Evolutionary conservation across 768 basidiomycete genomes (phyloP), one percentile per base, ranked within the genome.

Genomic region (Neoboletus magnificus): DNA sequence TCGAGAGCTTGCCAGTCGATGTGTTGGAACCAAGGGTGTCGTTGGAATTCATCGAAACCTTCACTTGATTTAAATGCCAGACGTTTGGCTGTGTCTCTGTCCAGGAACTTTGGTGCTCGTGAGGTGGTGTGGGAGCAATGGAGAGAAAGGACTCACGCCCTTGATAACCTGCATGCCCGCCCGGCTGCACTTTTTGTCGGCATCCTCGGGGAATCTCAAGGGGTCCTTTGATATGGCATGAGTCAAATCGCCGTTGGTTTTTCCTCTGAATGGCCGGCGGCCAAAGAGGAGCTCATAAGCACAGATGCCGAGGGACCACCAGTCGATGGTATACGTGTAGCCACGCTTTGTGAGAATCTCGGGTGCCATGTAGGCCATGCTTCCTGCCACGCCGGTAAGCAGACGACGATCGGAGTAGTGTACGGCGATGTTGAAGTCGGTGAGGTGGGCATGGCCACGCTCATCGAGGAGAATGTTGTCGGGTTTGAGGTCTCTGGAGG

Each of bases 291-390:
- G 82, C 66, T 98, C 94, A 68, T 91, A 96, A 46, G 89, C 86
- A 71, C 93, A 91, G 52, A 98, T 90, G 18, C 94, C 94, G 0
- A 98, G 82, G 20, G 93, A 95, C 94, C 94, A 98, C 91, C 93
- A 97, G 71, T 98, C 94, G 62, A 97, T 92, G 33, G 87, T 85
- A 65, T 86, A 93, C 4, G 92, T 93, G 73, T 99, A 99, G 16
- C 96, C 96, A 57, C 91, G 86, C 72, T 97, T 97, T 43, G 85
- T 78, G 40, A 99, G 77, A 44, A 99, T 96, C 69, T 89, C 86
- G 3, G 87, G 88, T 40, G 89, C 95, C 96, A 99, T 99, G 71
- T 99, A 99, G 3, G 96, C 96, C 95, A 98, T 96, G 49, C 93
- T 96, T 10, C 96, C 96, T 23, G 96, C 96, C 0, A 99, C 90